Base-by-base conservation (phyloP, 306 rosid genomes). In the Cicer chorassanicum region DNA sequence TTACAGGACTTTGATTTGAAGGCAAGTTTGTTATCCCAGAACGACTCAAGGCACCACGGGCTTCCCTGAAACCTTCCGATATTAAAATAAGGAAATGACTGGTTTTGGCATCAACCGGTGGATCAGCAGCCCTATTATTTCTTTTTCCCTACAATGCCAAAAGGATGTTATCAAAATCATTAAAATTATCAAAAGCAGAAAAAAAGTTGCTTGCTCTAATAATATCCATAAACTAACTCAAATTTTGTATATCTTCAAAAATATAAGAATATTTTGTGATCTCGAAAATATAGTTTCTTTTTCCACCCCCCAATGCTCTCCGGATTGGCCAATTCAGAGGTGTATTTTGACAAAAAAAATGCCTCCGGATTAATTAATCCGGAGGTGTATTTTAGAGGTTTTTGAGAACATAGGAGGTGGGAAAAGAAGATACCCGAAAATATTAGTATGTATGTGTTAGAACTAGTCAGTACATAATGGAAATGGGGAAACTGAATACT, bases 11-110 rank as follows among this genome's bases (percentile, higher is more conserved):
- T 73, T 85, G 96, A 86, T 85, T 92, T 62, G 92, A 66, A 50
- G 95, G 84, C 78, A 89, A 77, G 77, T 69, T 87, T 49, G 95
- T 74, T 51, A 85, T 85, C 86, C 99, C 99, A 48, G 93, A 85
- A 61, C 85, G 92, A 87, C 86, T 90, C 80, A 92, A 83, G 78
- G 90, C 91, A 81, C 85, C 78, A 51, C 89, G 82, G 65, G 93
- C 98, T 80, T 95, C 99, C 89, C 88, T 80, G 83, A 95, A 92
- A 83, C 79, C 84, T 80, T 95, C 99, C 18, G 99, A 90, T 75
- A 95, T 78, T 65, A 95, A 86, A 84, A 95, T 73, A 81, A 95
- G 91, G 84, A 80, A 89, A 75, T 86, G 85, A 44, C 87, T 74
- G 15, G 73, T 82, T 81, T 95, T 90, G 13, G 70, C 87, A 72